Evolutionary conservation across 2,329 filamentous ascomycete genomes (phyloP), one percentile per base, ranked within the genome.

Genomic region (Colletotrichum cuscutae): DNA sequence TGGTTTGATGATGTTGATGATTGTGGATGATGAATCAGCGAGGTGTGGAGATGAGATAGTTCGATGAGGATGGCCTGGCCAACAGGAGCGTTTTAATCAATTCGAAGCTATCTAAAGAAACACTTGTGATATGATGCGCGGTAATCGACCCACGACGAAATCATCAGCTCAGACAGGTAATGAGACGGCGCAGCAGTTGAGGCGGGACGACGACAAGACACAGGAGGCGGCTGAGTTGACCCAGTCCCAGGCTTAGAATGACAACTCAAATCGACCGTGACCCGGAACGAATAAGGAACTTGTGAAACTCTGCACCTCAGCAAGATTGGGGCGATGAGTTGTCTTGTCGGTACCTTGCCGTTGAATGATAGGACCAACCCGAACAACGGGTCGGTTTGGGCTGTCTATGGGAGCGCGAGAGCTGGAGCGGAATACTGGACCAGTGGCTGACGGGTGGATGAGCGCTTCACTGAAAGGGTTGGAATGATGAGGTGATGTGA

Each of bases 81-180:
- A 65, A 70, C 46, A 32, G 59, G 59, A 60, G 32, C 70, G 66
- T 72, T 72, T 72, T 72, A 72, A 70, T 72, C 53, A 72, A 59
- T 69, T 72, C 60, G 69, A 63, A 59, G 22, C 58, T 28, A 46
- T 61, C 53, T 70, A 56, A 65, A 46, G 30, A 37, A 72, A 56
- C 35, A 52, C 22, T 35, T 37, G 66, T 22, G 37, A 57, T 62
- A 35, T 22, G 66, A 35, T 69, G 65, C 26, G 37, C 69, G 65
- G 66, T 49, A 59, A 30, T 30, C 70, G 66, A 60, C 54, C 64
- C 70, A 65, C 62, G 60, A 72, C 35, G 46, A 54, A 70, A 72
- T 70, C 70, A 70, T 72, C 70, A 65, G 70, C 70, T 72, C 70
- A 70, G 70, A 70, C 66, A 61, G 78, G 67, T 57, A 65, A 58